These are phyloP conservation scores for Podospora appendiculata DNA, from an alignment of 495 filamentous ascomycete genomes.

Conservation along the genomic window DNA sequence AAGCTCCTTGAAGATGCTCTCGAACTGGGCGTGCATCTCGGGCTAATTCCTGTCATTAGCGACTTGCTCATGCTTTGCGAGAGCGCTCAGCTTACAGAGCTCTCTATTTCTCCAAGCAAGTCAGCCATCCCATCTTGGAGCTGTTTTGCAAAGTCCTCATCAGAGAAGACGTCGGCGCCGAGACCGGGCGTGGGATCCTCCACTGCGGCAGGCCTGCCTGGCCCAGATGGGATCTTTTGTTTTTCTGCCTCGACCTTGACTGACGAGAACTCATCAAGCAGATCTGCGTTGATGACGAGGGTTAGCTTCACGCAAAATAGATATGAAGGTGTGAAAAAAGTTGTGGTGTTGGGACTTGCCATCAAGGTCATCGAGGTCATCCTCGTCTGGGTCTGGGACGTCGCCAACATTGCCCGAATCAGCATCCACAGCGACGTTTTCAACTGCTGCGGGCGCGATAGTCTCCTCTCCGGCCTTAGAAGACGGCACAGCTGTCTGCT, in stretches of 20 bases:
- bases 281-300: conserved; percentile 45
- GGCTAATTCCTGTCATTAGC: conserved; percentile 29
- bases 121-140: conserved; percentile 82
- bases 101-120: conserved; percentile 62
- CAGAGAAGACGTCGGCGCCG: conserved; percentile 30
- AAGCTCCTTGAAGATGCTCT: conserved; percentile 74
- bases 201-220: too few species aligned
- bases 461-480: too few species aligned
- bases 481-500: background rate
- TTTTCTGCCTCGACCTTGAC: conserved; percentile 42
- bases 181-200: background rate
- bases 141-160: conserved; percentile 75
- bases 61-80: background rate
- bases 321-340: background rate
- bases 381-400: conserved; percentile 68
- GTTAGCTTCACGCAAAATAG: background rate
- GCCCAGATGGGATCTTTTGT: too few species aligned
- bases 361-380: conserved; percentile 88
- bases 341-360: conserved; percentile 40
- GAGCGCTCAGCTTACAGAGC: conserved; percentile 35
- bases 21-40: conserved; percentile 81
- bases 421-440: background rate
- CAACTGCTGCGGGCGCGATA: too few species aligned
- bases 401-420: conserved; percentile 31
- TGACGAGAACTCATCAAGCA: conserved; percentile 81